Evolutionary conservation across 129 eudicot genomes (phyloP).

Genomic region (Erigeron canadensis): DNA sequence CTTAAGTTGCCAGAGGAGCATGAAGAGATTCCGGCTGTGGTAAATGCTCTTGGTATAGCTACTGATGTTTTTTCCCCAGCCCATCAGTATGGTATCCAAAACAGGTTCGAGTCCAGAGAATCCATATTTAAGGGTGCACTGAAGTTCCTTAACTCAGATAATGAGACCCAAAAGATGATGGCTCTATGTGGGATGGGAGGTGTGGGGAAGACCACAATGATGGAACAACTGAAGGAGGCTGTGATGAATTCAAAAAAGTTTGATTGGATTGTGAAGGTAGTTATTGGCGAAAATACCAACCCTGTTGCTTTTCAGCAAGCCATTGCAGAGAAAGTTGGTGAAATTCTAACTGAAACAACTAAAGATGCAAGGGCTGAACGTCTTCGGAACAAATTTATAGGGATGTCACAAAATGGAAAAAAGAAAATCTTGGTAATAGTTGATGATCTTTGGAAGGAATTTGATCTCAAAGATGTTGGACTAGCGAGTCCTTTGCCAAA

Average conservation of each 20-base stretch:
- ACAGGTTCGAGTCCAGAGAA: not conserved
- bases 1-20: no score
- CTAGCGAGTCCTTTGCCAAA: conserved; percentile 10
- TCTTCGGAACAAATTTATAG: not conserved
- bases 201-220: conserved; percentile 26
- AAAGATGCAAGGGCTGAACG: conserved; percentile 19
- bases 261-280: conserved; percentile 9
- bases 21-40: no score
- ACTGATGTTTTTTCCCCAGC: no score
- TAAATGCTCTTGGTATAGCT: no score
- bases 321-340: not conserved
- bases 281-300: conserved; percentile 2
- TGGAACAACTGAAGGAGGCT: conserved; percentile 9
- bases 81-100: not conserved
- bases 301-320: conserved; percentile 5
- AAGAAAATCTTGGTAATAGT: conserved; percentile 13
- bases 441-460: conserved; percentile 15
- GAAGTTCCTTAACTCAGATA: not conserved
- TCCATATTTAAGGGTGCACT: not conserved
- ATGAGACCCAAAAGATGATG: conserved; percentile 6
- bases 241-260: not conserved
- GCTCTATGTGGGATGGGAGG: conserved; percentile 23
- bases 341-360: not conserved
- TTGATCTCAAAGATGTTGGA: conserved; percentile 7
- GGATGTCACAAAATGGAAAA: not conserved